phyloP scores from a whole-genome alignment of 257 asterid genomes.

The Gardenia jasminoides region DNA sequence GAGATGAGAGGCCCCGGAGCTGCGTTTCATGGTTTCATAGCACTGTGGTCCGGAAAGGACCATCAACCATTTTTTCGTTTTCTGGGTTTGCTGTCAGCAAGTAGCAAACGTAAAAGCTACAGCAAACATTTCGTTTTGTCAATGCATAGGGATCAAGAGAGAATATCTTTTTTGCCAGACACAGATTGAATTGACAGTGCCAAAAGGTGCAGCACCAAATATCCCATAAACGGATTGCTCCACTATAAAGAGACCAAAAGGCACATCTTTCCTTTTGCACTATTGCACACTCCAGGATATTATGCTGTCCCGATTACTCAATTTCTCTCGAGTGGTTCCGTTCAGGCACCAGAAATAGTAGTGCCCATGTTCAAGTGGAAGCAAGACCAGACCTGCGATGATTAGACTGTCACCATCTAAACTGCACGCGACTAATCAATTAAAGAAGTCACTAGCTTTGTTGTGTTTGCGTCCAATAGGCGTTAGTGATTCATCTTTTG shows the following conservation, averaged over 20 bases:
- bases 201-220: too few relatives aligned
- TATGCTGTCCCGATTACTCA: not conserved
- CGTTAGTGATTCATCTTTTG: conserved; percentile 9
- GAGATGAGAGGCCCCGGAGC: too few relatives aligned
- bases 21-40: not conserved
- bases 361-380: conserved; percentile 10
- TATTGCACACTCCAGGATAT: not conserved
- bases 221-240: too few relatives aligned
- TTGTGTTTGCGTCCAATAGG: not conserved
- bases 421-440: not conserved
- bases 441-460: not conserved
- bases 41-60: conserved; percentile 3
- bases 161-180: too few relatives aligned
- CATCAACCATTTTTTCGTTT: not conserved
- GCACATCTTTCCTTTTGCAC: not conserved
- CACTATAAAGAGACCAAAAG: not conserved
- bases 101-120: too few relatives aligned
- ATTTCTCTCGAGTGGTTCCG: not conserved
- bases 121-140: too few relatives aligned
- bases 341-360: not conserved
- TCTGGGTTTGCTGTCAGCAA: too few relatives aligned
- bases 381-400: conserved; percentile 1
- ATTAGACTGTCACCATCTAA: not conserved
- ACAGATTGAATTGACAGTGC: too few relatives aligned
- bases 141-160: too few relatives aligned